Conservation (phyloP, 371 early-diverging fungal species). For the Cladochytrium tenue region DNA sequence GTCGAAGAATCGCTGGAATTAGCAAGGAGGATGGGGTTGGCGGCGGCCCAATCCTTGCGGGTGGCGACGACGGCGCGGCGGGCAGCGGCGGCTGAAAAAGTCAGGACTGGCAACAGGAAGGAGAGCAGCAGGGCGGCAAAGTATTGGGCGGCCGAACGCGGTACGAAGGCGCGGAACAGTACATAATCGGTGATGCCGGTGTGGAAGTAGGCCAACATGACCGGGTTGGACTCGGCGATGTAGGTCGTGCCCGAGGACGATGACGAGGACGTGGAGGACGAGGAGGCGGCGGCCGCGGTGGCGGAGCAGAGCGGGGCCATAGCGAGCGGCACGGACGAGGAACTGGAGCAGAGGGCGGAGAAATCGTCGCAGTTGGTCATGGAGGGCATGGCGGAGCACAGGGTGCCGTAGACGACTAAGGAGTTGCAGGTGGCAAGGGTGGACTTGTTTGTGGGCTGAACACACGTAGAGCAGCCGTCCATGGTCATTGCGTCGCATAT, state of each 20-base stretch:
- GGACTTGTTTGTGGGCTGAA: neutral
- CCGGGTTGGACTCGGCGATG: no score
- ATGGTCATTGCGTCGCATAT: no score
- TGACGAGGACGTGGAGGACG: neutral
- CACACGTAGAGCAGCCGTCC: no score
- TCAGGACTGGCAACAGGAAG: no score
- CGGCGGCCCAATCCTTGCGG: no score
- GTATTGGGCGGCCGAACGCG: conserved; percentile 29
- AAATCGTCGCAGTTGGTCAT: neutral
- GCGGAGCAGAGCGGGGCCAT: neutral
- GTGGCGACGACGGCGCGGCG: no score
- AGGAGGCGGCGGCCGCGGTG: neutral
- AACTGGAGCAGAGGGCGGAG: neutral
- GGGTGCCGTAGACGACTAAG: neutral
- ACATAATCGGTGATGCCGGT: conserved; percentile 50
- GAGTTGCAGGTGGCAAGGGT: neutral
- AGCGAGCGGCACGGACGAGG: neutral
- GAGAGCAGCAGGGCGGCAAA: conserved; percentile 11
- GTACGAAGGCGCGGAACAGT: conserved; percentile 42
- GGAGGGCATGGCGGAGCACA: neutral
- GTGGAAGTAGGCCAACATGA: conserved; percentile 50
- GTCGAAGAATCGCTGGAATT: no score
- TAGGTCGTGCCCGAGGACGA: neutral
- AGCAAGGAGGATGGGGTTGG: no score
- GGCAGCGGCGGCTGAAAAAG: no score